phyloP scores from a whole-genome alignment of 768 basidiomycete genomes.

The Lentinula detonsa region DNA sequence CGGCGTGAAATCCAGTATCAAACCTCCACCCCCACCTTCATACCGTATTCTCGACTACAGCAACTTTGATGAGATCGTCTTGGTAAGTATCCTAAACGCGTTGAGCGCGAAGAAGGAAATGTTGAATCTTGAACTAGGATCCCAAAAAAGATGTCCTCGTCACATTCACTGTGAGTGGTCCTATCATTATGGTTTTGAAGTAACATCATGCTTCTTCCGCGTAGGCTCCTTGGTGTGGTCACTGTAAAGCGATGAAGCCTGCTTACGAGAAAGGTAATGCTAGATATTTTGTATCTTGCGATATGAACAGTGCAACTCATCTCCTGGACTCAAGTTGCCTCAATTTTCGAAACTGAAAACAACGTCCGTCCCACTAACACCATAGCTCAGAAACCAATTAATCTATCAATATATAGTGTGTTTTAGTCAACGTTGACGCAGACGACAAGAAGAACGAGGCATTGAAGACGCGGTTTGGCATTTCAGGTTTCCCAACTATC shows the following conservation, averaged over 20 bases:
- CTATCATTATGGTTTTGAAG: background rate
- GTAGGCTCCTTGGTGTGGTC: slow-evolving; percentile 82
- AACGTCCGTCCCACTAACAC: slow-evolving; percentile 40
- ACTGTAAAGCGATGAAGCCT: slow-evolving; percentile 92
- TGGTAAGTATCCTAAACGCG: slow-evolving; percentile 34
- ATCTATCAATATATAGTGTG: slow-evolving; percentile 45
- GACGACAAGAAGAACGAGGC: slow-evolving; percentile 77
- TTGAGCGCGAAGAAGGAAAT: background rate
- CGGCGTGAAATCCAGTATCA: slow-evolving; percentile 83
- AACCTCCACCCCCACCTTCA: slow-evolving; percentile 73
- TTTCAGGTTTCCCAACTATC: slow-evolving; percentile 86
- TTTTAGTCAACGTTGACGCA: slow-evolving; percentile 88
- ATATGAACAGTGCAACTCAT: background rate
- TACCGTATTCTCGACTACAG: slow-evolving; percentile 60
- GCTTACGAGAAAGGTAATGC: slow-evolving; percentile 67
- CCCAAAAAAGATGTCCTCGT: slow-evolving; percentile 78
- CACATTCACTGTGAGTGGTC: slow-evolving; percentile 59
- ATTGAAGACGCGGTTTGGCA: slow-evolving; percentile 64
- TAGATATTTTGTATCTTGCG: background rate
- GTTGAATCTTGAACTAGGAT: slow-evolving; percentile 33
- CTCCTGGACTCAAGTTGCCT: slow-evolving; percentile 46
- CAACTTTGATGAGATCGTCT: slow-evolving; percentile 72
- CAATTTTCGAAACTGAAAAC: slow-evolving; percentile 69
- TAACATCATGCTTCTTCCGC: background rate
- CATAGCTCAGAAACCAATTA: background rate